These are phyloP conservation scores for Talaromyces pinophilus DNA, from an alignment of 2,329 filamentous ascomycete species.

Conservation along the genomic window DNA sequence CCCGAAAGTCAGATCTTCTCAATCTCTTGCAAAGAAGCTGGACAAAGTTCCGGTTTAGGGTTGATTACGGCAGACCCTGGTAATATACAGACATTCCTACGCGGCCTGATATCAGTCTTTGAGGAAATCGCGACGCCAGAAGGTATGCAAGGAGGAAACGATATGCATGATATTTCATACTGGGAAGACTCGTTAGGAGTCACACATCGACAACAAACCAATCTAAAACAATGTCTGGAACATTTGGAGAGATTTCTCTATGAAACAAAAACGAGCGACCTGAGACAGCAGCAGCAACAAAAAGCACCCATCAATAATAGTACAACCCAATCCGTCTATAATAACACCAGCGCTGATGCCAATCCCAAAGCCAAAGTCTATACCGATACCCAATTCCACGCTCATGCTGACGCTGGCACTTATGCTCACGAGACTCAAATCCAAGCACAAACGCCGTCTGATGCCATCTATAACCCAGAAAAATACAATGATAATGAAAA, in stretches of 20 bases:
- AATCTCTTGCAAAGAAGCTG: constrained; percentile 72
- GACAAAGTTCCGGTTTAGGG: constrained; percentile 27
- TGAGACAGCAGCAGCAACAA: constrained; percentile 11
- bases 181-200: constrained; percentile 86
- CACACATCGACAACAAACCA: constrained; percentile 81
- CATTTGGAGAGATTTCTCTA: constrained; percentile 73
- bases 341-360: constrained; percentile 25
- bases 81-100: constrained; percentile 68
- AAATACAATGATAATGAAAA: constrained; percentile 5
- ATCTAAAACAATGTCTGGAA: constrained; percentile 70
- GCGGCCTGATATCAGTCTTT: constrained; percentile 68
- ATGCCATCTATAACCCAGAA: constrained; percentile 20
- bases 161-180: constrained; percentile 53
- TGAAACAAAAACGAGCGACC: constrained; percentile 48
- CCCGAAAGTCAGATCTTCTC: constrained; percentile 54
- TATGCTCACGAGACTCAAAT: constrained; percentile 26
- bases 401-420: constrained; percentile 17
- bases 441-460: constrained; percentile 23
- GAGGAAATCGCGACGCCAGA: constrained; percentile 47
- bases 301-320: not conserved
- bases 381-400: constrained; percentile 18
- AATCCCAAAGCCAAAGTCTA: constrained; percentile 18
- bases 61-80: constrained; percentile 53
- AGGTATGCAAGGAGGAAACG: constrained; percentile 36
- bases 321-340: constrained; percentile 11